These are phyloP conservation scores for Exserohilum rostratum DNA, from an alignment of 2,329 filamentous ascomycete genomes.

Conservation along the genomic window DNA sequence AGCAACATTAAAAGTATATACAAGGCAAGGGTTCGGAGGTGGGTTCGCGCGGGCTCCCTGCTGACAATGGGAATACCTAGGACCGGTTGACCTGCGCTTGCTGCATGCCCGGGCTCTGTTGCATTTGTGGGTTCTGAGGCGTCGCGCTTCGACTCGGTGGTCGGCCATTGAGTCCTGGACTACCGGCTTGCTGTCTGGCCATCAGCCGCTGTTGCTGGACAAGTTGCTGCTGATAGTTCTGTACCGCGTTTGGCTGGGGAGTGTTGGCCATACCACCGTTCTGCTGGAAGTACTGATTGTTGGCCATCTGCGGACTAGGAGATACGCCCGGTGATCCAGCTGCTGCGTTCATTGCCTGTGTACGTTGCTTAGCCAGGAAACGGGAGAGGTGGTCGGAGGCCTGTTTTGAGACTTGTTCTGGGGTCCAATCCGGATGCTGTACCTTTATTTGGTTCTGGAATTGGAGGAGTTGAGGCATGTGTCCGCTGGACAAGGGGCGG, in stretches of 20 bases:
- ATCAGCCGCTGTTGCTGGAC: slow-evolving; percentile 48
- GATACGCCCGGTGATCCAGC: slow-evolving; percentile 42
- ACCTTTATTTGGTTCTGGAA: slow-evolving; percentile 41
- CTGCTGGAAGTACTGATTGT: slow-evolving; percentile 43
- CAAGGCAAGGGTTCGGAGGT: slow-evolving; percentile 25
- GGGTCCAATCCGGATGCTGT: slow-evolving; percentile 46
- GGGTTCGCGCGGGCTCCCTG: slow-evolving; percentile 23
- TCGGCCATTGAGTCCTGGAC: slow-evolving; percentile 40
- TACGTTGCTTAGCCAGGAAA: slow-evolving; percentile 41
- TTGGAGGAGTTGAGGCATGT: slow-evolving; percentile 43
- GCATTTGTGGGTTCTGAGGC: slow-evolving; percentile 45
- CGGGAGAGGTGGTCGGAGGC: slow-evolving; percentile 44
- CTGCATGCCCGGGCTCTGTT: slow-evolving; percentile 43
- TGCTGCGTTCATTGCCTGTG: slow-evolving; percentile 47
- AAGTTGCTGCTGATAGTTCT: slow-evolving; percentile 47
- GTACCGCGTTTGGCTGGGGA: slow-evolving; percentile 42
- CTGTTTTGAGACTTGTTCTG: slow-evolving; percentile 42
- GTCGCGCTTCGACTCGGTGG: slow-evolving; percentile 48
- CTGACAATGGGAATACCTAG: slow-evolving; percentile 11
- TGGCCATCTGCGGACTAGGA: slow-evolving; percentile 40
- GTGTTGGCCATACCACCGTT: slow-evolving; percentile 39
- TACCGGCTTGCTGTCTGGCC: slow-evolving; percentile 40
- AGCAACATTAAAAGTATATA: slow-evolving; percentile 41
- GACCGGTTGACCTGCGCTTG: slow-evolving; percentile 39
- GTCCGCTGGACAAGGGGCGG: slow-evolving; percentile 39